Evolutionary conservation across 129 eudicot genomes (phyloP).

Genomic region (Artemisia tridentata): DNA sequence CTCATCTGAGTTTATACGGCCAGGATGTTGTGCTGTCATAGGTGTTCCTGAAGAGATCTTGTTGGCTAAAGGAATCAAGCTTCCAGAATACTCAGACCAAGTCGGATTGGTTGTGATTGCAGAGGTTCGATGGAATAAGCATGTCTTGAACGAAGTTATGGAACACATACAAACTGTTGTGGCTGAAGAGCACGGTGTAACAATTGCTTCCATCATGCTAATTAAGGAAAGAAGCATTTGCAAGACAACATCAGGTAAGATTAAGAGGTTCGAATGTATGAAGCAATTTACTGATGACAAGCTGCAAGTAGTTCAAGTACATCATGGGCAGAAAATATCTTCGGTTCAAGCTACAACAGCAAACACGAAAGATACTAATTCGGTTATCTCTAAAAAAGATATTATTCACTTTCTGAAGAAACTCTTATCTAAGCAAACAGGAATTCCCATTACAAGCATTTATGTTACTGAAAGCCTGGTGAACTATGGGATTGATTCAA

Average conservation of each 20-base stretch:
- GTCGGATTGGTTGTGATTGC: slow-evolving; percentile 44
- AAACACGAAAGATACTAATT: slow-evolving; percentile 10
- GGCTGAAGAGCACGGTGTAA: slow-evolving; percentile 48
- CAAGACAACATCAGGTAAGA: slow-evolving; percentile 50
- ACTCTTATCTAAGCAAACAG: slow-evolving; percentile 39
- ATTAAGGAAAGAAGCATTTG: slow-evolving; percentile 41
- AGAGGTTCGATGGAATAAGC: slow-evolving; percentile 38
- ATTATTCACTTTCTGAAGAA: slow-evolving; percentile 38
- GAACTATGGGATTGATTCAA: slow-evolving; percentile 45
- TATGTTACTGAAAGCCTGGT: slow-evolving; percentile 31
- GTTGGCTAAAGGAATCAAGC: slow-evolving; percentile 28
- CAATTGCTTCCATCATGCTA: slow-evolving; percentile 34
- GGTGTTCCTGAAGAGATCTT: slow-evolving; percentile 46
- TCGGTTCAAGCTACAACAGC: background rate
- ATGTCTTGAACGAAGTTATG: slow-evolving; percentile 11
- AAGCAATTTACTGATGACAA: slow-evolving; percentile 40
- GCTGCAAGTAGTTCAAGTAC: slow-evolving; percentile 26
- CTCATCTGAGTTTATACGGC: slow-evolving; percentile 39
- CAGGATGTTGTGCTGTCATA: slow-evolving; percentile 49
- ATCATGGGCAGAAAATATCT: background rate
- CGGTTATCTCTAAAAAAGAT: slow-evolving; percentile 30
- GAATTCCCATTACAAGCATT: slow-evolving; percentile 33
- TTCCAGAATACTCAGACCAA: slow-evolving; percentile 37
- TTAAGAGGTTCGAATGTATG: slow-evolving; percentile 42
- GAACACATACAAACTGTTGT: slow-evolving; percentile 31